phyloP scores from a whole-genome alignment of 225 moss, liverwort and hornwort species.

The Ulota crispa region DNA sequence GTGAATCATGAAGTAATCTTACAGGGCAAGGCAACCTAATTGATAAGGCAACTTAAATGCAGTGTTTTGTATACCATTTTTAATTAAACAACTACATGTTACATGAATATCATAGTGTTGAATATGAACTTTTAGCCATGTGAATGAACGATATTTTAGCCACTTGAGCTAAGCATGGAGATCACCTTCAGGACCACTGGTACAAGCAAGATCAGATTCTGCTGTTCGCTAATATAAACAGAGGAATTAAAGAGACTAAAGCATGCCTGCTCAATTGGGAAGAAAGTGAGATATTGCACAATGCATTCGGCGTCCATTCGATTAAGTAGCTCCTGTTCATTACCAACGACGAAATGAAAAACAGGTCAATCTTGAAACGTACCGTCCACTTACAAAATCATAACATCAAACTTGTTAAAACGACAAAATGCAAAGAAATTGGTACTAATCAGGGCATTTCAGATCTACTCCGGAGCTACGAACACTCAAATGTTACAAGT shows the following conservation, averaged over 20 bases:
- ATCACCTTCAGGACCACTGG: too few species aligned
- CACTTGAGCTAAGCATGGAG: too few species aligned
- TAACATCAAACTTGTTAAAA: not conserved
- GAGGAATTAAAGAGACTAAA: too few species aligned
- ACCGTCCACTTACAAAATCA: not conserved
- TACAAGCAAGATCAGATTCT: not conserved
- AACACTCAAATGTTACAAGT: not conserved
- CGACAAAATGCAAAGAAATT: not conserved
- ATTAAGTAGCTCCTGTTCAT: slow-evolving; percentile 62
- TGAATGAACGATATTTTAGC: too few species aligned
- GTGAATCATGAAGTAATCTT: too few species aligned
- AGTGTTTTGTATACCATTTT: too few species aligned
- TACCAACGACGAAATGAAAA: not conserved
- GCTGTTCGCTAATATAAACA: not conserved
- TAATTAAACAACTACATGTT: too few species aligned
- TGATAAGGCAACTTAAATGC: too few species aligned
- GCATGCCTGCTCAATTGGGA: slow-evolving; percentile 65
- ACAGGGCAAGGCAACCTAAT: too few species aligned
- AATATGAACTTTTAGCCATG: too few species aligned
- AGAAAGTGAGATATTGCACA: slow-evolving; percentile 48
- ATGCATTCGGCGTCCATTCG: slow-evolving; percentile 72
- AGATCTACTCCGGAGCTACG: not conserved
- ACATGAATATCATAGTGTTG: too few species aligned
- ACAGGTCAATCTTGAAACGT: not conserved
- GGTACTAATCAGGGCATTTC: too few species aligned